Evolutionary conservation across 164 flowering plant genomes (phyloP).

Genomic region (Brasenia schreberi): DNA sequence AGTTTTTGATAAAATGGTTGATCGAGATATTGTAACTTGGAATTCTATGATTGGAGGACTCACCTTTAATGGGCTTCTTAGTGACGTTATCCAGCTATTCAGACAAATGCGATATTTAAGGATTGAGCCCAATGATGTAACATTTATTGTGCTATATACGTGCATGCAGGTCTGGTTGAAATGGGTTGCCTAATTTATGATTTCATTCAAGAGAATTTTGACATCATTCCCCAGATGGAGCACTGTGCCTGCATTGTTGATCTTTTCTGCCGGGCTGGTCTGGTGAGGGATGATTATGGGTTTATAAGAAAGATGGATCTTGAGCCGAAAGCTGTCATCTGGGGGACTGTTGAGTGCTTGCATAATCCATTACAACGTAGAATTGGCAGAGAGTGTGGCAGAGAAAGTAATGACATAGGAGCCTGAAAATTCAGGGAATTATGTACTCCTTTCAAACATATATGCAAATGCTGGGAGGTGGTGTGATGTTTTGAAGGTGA

Average conservation of each 20-base stretch:
- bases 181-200: conserved; percentile 20
- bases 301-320: conserved; percentile 27
- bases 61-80: conserved; percentile 25
- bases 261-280: conserved; percentile 31
- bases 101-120: conserved; percentile 16
- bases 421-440: conserved; percentile 40
- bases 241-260: conserved; percentile 41
- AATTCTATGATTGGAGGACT: conserved; percentile 38
- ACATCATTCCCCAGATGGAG: conserved; percentile 25
- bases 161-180: conserved; percentile 39
- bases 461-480: conserved; percentile 32
- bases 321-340: conserved; percentile 34
- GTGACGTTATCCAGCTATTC: conserved; percentile 21
- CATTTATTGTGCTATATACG: conserved; percentile 35
- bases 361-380: conserved; percentile 20
- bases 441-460: conserved; percentile 31
- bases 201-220: conserved; percentile 20
- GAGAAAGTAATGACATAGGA: conserved; percentile 24
- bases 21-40: conserved; percentile 34
- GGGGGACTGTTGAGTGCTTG: conserved; percentile 44
- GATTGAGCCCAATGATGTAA: conserved; percentile 28
- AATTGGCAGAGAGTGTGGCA: conserved; percentile 26
- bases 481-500: conserved; percentile 23
- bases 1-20: conserved; percentile 20
- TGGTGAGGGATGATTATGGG: conserved; percentile 24